These are phyloP conservation scores for Musa acuminata DNA, from an alignment of 176 grass and related monocot species.

Conservation along the genomic window DNA sequence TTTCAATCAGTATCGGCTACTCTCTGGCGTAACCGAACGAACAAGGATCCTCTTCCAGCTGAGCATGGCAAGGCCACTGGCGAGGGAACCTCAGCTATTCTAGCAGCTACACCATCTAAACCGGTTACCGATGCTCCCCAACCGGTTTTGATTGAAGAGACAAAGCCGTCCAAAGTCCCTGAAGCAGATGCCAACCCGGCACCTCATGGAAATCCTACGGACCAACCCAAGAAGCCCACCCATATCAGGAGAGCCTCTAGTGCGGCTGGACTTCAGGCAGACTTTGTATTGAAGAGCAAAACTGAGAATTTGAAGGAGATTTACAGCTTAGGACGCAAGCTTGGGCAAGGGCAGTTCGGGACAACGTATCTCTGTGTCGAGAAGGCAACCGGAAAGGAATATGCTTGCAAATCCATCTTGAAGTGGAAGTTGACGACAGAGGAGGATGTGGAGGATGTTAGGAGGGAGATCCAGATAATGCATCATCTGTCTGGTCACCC, in stretches of 20 bases:
- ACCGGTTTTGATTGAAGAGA: background rate
- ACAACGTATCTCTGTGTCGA: constrained; percentile 4
- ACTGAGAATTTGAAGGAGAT: background rate
- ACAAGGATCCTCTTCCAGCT: background rate
- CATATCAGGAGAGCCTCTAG: background rate
- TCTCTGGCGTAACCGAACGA: background rate
- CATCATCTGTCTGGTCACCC: constrained; percentile 5
- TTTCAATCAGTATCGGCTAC: background rate
- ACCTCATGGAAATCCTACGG: background rate
- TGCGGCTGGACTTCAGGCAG: background rate
- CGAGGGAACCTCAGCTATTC: background rate
- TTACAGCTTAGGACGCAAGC: constrained; percentile 4
- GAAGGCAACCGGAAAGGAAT: constrained; percentile 4
- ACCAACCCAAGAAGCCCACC: background rate
- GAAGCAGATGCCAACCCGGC: background rate
- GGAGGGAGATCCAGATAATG: constrained; percentile 5
- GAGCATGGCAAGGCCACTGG: background rate
- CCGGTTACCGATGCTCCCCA: background rate
- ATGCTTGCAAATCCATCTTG: constrained; percentile 10
- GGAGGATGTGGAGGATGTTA: constrained; percentile 10
- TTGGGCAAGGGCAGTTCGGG: background rate
- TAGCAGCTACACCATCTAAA: background rate
- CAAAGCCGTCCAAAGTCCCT: background rate
- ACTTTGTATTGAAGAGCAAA: background rate
- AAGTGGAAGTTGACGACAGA: background rate